phyloP scores from a whole-genome alignment of 169 alveolate species.

The Fabrea salina region DNA sequence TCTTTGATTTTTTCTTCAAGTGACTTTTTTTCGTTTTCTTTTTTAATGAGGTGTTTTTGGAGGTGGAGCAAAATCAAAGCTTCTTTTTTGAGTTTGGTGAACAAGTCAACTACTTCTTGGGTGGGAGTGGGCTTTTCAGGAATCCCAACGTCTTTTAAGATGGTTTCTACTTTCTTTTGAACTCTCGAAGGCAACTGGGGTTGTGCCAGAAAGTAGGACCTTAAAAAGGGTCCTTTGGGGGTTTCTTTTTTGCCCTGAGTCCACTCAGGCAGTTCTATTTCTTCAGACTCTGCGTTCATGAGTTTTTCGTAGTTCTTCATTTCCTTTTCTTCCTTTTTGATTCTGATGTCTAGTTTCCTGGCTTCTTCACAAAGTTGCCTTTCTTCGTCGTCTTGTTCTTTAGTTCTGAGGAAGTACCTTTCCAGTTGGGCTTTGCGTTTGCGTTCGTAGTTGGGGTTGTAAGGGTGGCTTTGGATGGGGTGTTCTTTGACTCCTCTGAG shows the following conservation, averaged over 20 bases:
- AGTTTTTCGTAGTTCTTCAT: constrained; percentile 48
- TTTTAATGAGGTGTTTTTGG: constrained; percentile 71
- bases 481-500: constrained; percentile 56
- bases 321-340: constrained; percentile 65
- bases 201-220: constrained; percentile 45
- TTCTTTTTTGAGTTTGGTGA: constrained; percentile 64
- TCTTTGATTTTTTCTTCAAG: constrained; percentile 61
- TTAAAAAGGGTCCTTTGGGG: neutral
- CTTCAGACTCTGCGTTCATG: constrained; percentile 49
- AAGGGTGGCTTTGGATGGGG: constrained; percentile 65
- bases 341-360: constrained; percentile 53
- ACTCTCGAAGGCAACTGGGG: constrained; percentile 60
- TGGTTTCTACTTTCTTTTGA: constrained; percentile 63
- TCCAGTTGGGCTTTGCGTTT: constrained; percentile 67
- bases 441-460: constrained; percentile 69
- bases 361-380: constrained; percentile 52
- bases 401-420: constrained; percentile 65
- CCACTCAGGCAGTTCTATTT: constrained; percentile 21
- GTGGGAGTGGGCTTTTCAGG: constrained; percentile 67
- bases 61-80: constrained; percentile 60
- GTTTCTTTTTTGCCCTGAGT: constrained; percentile 26
- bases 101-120: constrained; percentile 54
- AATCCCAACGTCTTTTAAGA: constrained; percentile 61
- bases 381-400: constrained; percentile 67
- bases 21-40: constrained; percentile 56